Base-by-base conservation (phyloP, 768 basidiomycete genomes). In the Boletus rubropictus region DNA sequence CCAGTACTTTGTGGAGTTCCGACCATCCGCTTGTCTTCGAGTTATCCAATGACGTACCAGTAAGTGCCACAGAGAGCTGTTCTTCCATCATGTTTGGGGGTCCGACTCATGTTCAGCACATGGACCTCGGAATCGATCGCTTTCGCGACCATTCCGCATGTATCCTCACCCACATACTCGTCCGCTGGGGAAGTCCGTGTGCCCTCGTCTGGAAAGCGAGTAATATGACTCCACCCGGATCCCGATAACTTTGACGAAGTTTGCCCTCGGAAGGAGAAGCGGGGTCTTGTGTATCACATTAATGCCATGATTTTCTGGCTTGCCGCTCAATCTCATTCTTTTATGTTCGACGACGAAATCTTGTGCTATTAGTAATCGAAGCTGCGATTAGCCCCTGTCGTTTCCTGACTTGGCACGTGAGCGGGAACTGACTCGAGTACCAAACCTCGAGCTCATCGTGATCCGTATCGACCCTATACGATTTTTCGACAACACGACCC, bases 341-440 rank as follows among this genome's bases (percentile, higher is more conserved):
- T 82, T 24, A 72, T 72, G 3, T 79, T 83, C 45, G 79, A 84
- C 45, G 79, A 84, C 45, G 82, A 84, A 54, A 65, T 71, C 5
- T 72, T 72, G 3, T 79, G 81, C 59, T 56, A 4, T 4, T 4
- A 12, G 24, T 8, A 25, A 25, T 25, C 1, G 24, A 9, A 20
- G 2, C 9, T 21, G 5, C 6, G 22, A 46, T 43, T 42, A 33
- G 43, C 61, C 61, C 61, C 61, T 62, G 42, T 58, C 27, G 5
- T 27, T 18, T 14, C 27, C 15, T 28, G 39, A 42, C 18, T 31
- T 10, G 52, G 62, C 61, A 62, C 61, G 61, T 62, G 61, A 64
- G 58, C 46, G 1, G 36, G 44, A 44, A 42, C 34, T 56, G 51
- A 52, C 57, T 51, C 46, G 18, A 44, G 42, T 12, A 29, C 17